A percentile compares a stretch with the other conserved stretches of the same genome.
Conservation (phyloP, 129 eudicot genomes). For the Tanacetum coccineum region DNA sequence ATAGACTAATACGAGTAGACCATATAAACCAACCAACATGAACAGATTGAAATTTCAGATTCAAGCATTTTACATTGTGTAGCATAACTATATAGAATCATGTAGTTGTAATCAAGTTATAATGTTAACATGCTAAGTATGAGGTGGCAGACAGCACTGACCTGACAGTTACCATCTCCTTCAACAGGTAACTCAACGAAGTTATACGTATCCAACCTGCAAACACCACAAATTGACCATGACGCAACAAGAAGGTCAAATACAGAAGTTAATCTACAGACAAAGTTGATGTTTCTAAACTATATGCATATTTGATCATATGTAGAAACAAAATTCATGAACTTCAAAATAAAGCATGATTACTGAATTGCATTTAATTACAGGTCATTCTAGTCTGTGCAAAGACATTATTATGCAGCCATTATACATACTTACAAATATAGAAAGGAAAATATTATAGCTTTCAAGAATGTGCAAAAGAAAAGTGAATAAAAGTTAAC, state of each 20-base stretch:
- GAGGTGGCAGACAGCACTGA: slow-evolving; percentile 18
- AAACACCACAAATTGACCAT: slow-evolving; percentile 2
- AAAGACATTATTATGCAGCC: background rate
- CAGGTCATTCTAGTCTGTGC: background rate
- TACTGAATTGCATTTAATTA: background rate
- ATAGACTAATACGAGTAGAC: background rate
- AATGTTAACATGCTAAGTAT: background rate
- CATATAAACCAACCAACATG: background rate
- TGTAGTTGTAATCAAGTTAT: slow-evolving; percentile 3
- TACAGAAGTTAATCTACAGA: background rate
- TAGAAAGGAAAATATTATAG: background rate
- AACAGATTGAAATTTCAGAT: background rate
- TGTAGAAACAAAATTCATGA: background rate
- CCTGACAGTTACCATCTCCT: slow-evolving; percentile 93
- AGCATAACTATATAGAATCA: background rate
- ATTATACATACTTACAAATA: background rate
- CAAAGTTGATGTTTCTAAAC: background rate
- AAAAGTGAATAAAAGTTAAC: background rate
- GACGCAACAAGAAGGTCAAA: background rate
- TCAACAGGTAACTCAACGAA: slow-evolving; percentile 60
- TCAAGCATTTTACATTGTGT: background rate
- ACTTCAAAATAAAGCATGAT: background rate
- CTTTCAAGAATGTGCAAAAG: background rate
- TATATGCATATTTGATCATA: background rate
- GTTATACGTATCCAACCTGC: slow-evolving; percentile 55